Percentiles rank a stretch among this genome's conserved stretches.
Evolutionary conservation across 1,139 yeast genomes (phyloP).

Genomic region (Pichia sp.): DNA sequence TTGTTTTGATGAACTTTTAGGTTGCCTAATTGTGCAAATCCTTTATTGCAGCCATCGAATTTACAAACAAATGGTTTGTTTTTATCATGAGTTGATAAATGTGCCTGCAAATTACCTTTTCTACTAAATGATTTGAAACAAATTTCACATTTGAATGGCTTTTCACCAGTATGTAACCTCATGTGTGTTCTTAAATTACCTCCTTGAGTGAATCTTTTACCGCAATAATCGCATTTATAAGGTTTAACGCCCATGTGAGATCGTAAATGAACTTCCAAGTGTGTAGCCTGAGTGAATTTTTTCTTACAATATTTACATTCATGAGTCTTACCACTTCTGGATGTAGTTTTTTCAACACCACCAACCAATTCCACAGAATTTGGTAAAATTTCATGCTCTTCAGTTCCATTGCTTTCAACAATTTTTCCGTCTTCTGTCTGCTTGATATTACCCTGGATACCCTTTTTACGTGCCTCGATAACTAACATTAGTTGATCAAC

Average conservation of each 20-base stretch:
- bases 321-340: conserved; percentile 43
- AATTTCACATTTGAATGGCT: conserved; percentile 69
- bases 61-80: conserved; percentile 74
- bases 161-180: conserved; percentile 86
- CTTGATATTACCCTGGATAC: conserved; percentile 51
- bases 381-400: conserved; percentile 29
- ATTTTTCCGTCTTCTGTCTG: conserved; percentile 57
- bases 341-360: conserved; percentile 66
- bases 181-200: conserved; percentile 86
- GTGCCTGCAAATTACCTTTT: conserved; percentile 87
- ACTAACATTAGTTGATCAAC: conserved; percentile 87
- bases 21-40: conserved; percentile 87
- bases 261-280: conserved; percentile 69
- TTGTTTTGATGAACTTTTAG: conserved; percentile 90
- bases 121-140: conserved; percentile 75
- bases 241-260: conserved; percentile 76
- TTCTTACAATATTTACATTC: conserved; percentile 66
- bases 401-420: conserved; percentile 11
- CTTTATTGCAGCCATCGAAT: conserved; percentile 74
- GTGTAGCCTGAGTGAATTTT: conserved; percentile 67
- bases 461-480: conserved; percentile 78
- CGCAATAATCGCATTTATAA: conserved; percentile 71
- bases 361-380: conserved; percentile 65
- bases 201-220: conserved; percentile 82
- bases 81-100: conserved; percentile 70